Evolutionary conservation across 768 basidiomycete genomes (phyloP), one percentile per base, ranked within the genome.

Genomic region (Exidia glandulosa): DNA sequence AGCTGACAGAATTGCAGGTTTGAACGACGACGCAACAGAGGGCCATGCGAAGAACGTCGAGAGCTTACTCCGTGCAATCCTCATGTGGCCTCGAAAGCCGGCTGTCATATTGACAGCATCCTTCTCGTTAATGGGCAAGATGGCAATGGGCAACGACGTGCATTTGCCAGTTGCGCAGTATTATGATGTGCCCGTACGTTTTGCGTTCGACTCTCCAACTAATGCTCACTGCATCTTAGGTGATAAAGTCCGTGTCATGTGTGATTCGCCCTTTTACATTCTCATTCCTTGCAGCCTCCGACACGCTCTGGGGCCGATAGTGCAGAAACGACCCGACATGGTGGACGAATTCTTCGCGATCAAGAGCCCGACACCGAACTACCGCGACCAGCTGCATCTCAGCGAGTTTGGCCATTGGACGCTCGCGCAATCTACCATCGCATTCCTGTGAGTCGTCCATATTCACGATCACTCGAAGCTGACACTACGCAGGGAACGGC

Each of bases 101-200:
- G 47, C 58, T 2, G 58, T 59, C 33, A 25, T 59, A 13, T 30
- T 59, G n/a, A 47, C 47, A 3, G 58, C 58, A 29, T 48, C 45
- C 36, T 59, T 59, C 50, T 59, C 58, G 23, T 33, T 59, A 16
- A 59, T 59, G 58, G 58, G 50, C 3, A 29, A 45, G 32, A 47
- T 59, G 23, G 30, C 33, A n/a, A 59, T 59, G 58, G 58, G 58
- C 27, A 32, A 32, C 58, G 58, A 59, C 58, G 58, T 31, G 9
- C 58, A 59, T n/a, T n/a, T 59, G n/a, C 34, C 58, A 5, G 58
- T 59, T 13, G 58, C 58, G 30, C 58, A 59, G 25, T 54, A 54
- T 27, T 54, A 54, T 27, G 50, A 54, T 27, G 50, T 54, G 4
- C 50, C 50, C 25, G 50, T 54, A 13, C 41, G 41, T 19, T 19